Evolutionary conservation across 2,329 filamentous ascomycete species (phyloP).

Genomic region (Cladosporium halotolerans): DNA sequence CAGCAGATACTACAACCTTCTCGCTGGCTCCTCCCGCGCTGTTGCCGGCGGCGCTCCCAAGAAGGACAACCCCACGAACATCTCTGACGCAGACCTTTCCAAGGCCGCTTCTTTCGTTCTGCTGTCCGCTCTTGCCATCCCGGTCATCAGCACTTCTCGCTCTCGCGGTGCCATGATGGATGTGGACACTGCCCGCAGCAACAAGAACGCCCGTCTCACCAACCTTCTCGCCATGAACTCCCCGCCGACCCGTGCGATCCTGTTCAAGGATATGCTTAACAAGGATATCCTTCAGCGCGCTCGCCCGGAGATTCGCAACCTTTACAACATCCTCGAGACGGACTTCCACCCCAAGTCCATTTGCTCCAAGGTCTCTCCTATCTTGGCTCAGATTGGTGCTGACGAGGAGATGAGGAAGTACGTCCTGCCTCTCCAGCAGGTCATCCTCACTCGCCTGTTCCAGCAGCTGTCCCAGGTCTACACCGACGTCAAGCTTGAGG

Average conservation of each 20-base stretch:
- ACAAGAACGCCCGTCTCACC: constrained; percentile 95
- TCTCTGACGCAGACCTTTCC: constrained; percentile 83
- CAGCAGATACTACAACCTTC: constrained; percentile 94
- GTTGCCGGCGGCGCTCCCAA: constrained; percentile 82
- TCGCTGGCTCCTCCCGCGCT: constrained; percentile 80
- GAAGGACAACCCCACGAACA: constrained; percentile 79
- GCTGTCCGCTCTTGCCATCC: constrained; percentile 91
- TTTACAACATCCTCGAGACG: constrained; percentile 98
- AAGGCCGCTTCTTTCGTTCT: constrained; percentile 94
- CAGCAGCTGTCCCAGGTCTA: constrained; percentile 99
- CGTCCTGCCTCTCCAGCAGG: constrained; percentile 89
- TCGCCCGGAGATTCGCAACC: constrained; percentile 86
- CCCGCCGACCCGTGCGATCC: constrained; percentile 76
- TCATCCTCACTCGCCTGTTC: constrained; percentile 96
- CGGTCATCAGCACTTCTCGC: constrained; percentile 95
- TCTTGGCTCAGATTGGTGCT: constrained; percentile 84
- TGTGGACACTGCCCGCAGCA: constrained; percentile 94
- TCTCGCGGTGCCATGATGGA: constrained; percentile 94
- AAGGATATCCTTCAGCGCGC: constrained; percentile 92
- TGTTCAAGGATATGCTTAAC: constrained; percentile 94
- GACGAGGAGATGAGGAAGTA: constrained; percentile 98
- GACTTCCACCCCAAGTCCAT: constrained; percentile 99
- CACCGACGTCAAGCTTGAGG: constrained; percentile 90
- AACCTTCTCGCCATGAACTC: constrained; percentile 91
- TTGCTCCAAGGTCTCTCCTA: constrained; percentile 97